phyloP scores from a whole-genome alignment of 2,329 filamentous ascomycete species.

The Colletotrichum magnum region DNA sequence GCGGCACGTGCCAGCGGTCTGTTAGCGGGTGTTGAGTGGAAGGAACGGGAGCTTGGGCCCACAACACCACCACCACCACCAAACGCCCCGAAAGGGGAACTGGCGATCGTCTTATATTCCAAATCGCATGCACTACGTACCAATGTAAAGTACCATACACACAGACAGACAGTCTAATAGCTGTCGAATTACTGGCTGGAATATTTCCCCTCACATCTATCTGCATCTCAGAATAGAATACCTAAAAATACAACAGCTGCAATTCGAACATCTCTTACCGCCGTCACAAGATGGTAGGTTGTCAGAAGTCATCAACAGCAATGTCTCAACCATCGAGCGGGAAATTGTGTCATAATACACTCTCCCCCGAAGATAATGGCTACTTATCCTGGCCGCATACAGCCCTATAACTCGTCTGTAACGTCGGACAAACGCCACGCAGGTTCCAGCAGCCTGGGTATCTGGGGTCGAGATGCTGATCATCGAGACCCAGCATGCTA shows the following conservation, averaged over 20 bases:
- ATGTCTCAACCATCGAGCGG: neutral
- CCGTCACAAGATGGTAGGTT: too few relatives aligned
- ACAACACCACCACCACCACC: neutral
- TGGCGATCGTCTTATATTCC: conserved; percentile 11
- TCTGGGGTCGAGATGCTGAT: neutral
- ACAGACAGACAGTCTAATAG: too few relatives aligned
- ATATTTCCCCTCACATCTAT: too few relatives aligned
- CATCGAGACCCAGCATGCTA: neutral
- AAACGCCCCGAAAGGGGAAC: conserved; percentile 2
- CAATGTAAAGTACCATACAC: neutral
- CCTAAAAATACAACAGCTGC: too few relatives aligned
- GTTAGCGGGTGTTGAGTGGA: too few relatives aligned
- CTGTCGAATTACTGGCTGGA: too few relatives aligned
- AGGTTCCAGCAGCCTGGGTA: neutral
- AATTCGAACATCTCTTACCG: too few relatives aligned
- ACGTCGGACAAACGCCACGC: neutral
- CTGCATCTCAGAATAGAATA: too few relatives aligned
- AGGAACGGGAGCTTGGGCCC: conserved; percentile 22
- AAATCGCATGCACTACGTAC: neutral
- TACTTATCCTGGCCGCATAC: neutral
- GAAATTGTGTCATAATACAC: neutral
- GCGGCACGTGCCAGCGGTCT: conserved; percentile 9
- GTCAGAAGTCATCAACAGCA: neutral
- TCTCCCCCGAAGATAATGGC: neutral
- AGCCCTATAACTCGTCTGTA: neutral